A percentile compares a stretch with the other conserved stretches of the same genome.
Evolutionary conservation across 78 protist genomes (phyloP).

Genomic region (Thecamonas trahens): DNA sequence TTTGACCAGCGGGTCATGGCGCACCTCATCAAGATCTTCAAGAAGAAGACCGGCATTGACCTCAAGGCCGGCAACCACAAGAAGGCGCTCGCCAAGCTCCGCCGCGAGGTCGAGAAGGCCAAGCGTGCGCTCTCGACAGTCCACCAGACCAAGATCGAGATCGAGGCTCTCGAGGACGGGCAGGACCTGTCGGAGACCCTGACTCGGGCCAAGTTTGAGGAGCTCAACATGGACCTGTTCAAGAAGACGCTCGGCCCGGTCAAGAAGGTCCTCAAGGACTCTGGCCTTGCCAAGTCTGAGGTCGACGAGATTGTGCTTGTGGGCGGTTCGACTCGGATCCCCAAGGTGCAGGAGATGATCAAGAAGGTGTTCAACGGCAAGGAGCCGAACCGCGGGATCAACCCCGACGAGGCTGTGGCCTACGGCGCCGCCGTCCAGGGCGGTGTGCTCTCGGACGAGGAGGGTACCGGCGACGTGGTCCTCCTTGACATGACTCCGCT

Average conservation of each 20-base stretch:
- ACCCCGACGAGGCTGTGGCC: conserved; percentile 99
- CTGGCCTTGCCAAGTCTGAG: conserved; percentile 76
- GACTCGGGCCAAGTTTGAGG: conserved; percentile 98
- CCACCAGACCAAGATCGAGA: conserved; percentile 77
- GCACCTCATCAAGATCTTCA: conserved; percentile 72
- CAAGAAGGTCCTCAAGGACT: conserved; percentile 81
- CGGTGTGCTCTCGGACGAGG: conserved; percentile 84
- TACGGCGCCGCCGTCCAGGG: conserved; percentile 99
- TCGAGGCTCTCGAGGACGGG: conserved; percentile 94
- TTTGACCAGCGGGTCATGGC: conserved; percentile 94
- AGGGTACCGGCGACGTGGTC: conserved; percentile 52
- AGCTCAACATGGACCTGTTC: conserved; percentile 94
- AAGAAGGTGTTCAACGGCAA: conserved; percentile 96
- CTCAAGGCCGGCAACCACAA: conserved; percentile 53
- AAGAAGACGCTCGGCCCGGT: conserved; percentile 86
- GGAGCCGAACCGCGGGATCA: conserved; percentile 93
- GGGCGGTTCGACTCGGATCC: conserved; percentile 99
- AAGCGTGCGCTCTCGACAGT: conserved; percentile 86
- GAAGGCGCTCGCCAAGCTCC: conserved; percentile 82
- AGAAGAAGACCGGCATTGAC: conserved; percentile 79
- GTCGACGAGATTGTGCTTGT: conserved; percentile 96
- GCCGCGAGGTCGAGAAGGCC: conserved; percentile 91
- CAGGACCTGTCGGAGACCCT: conserved; percentile 86
- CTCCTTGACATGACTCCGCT: conserved; percentile 90
- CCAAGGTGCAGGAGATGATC: conserved; percentile 92